These are phyloP conservation scores for Kalmusia sp. DNA, from an alignment of 2,329 filamentous ascomycete species.

Conservation along the genomic window DNA sequence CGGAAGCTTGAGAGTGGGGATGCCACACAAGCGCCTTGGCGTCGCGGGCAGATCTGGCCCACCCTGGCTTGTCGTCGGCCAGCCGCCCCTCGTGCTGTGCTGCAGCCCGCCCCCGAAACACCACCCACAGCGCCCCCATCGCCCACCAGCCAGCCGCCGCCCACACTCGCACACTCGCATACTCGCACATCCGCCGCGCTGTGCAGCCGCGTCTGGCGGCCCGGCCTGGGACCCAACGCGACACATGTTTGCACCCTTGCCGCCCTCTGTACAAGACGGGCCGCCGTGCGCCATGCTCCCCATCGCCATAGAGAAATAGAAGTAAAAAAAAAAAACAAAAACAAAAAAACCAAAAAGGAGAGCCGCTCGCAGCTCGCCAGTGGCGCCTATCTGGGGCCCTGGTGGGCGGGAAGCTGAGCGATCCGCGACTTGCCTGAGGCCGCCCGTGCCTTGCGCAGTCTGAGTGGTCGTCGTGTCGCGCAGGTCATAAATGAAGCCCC, in stretches of 20 bases:
- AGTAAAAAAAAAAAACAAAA: too few species aligned
- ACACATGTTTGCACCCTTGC: too few species aligned
- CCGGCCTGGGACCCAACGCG: too few species aligned
- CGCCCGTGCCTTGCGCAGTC: slow-evolving; percentile 13
- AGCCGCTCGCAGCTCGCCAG: neutral
- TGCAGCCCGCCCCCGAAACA: neutral
- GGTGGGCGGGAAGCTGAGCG: slow-evolving; percentile 23
- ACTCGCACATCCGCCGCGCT: too few species aligned
- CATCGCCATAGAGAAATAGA: too few species aligned
- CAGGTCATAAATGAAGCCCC: slow-evolving; percentile 27
- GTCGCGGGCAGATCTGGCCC: slow-evolving; percentile 19
- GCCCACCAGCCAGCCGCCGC: too few species aligned
- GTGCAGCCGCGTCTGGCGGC: too few species aligned
- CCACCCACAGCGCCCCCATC: too few species aligned
- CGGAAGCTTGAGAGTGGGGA: slow-evolving; percentile 42
- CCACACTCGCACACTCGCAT: too few species aligned
- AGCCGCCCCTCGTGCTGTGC: neutral
- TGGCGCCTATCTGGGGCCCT: slow-evolving; percentile 2
- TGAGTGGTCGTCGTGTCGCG: slow-evolving; percentile 20
- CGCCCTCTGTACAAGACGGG: too few species aligned
- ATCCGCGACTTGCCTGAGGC: slow-evolving; percentile 28
- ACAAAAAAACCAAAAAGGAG: too few species aligned
- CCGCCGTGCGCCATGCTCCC: too few species aligned
- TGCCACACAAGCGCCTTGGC: slow-evolving; percentile 31
- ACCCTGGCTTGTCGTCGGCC: slow-evolving; percentile 6